A percentile compares a stretch with the other conserved stretches of the same genome.
Conservation (phyloP, 331 rosid genomes). For the Arachis monticola region DNA sequence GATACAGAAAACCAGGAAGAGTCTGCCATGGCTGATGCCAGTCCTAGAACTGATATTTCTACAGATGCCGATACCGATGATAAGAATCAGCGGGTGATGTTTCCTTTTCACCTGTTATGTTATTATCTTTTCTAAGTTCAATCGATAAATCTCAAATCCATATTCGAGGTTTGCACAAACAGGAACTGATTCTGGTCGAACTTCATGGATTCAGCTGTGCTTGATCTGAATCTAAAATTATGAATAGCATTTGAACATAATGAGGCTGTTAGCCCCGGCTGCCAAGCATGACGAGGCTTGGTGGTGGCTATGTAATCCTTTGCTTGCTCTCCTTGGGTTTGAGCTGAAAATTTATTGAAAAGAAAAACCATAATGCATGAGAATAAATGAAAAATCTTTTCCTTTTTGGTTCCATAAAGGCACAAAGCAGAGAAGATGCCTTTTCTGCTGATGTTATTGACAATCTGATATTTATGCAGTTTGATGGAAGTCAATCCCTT, state of each 20-base stretch:
- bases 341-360: no score
- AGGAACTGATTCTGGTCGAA: not conserved
- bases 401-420: no score
- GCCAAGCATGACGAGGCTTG: not conserved
- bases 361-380: no score
- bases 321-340: no score
- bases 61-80: conserved; percentile 92
- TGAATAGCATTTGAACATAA: conserved; percentile 6
- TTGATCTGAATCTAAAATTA: not conserved
- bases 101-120: conserved; percentile 23
- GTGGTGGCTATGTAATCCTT: not conserved
- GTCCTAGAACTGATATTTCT: conserved; percentile 95
- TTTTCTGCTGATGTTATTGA: conserved; percentile 19
- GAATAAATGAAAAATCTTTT: no score
- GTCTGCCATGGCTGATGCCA: conserved; percentile 80
- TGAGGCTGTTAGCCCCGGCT: not conserved
- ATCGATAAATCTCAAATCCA: no score
- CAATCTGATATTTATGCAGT: conserved; percentile 50
- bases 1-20: conserved; percentile 51
- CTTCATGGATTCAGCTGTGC: conserved; percentile 6
- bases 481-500: conserved; percentile 60
- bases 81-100: conserved; percentile 69
- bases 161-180: no score
- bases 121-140: not conserved
- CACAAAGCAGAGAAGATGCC: not conserved